Base-by-base conservation (phyloP, 2,329 filamentous ascomycete genomes). In the Sphaerulina populicola region DNA sequence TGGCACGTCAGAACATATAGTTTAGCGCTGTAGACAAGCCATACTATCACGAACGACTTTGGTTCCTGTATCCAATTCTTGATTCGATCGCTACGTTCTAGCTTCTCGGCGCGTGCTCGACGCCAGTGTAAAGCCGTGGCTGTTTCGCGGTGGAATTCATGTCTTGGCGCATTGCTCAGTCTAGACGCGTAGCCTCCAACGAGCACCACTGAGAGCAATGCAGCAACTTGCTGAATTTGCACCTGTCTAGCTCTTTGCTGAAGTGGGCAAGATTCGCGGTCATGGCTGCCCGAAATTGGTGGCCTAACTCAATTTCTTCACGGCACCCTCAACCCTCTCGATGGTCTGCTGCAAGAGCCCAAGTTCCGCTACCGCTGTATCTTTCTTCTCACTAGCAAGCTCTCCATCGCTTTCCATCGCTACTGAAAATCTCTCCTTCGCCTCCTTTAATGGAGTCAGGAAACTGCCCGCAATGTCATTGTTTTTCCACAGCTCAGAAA, bases 381-480 rank as follows among this genome's bases (percentile, higher is more conserved):
- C 66, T 2, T 64, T 69, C 48, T 67, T 68, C 11, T 68, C 63
- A 14, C 61, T 61, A 14, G 52, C 64, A 49, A 73, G 53, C 44
- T 68, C 64, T 1, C 71, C 57, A 2, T 66, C 71, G 1, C 62
- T 56, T 8, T 59, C 60, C 44, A 74, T 52, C 10, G 63, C 68
- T 36, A 67, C 61, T 45, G 61, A 58, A 45, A 75, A 74, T 4
- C 64, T 58, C 12, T 48, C 53, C 6, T 63, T 62, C 0, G 64
- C 68, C 23, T 69, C 63, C 44, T 70, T 66, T 52, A 76, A 53
- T n/a, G 73, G 72, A 27, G 63, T 63, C 15, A 75, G 49, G 49
- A 72, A 76, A n/a, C 65, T 67, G 2, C 66, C 66, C 4, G 69
- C 66, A n/a, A 74, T 61, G 36, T 70, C 65, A 15, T 64, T 66